phyloP scores from a whole-genome alignment of 768 basidiomycete species.

The Collybia mongolica region DNA sequence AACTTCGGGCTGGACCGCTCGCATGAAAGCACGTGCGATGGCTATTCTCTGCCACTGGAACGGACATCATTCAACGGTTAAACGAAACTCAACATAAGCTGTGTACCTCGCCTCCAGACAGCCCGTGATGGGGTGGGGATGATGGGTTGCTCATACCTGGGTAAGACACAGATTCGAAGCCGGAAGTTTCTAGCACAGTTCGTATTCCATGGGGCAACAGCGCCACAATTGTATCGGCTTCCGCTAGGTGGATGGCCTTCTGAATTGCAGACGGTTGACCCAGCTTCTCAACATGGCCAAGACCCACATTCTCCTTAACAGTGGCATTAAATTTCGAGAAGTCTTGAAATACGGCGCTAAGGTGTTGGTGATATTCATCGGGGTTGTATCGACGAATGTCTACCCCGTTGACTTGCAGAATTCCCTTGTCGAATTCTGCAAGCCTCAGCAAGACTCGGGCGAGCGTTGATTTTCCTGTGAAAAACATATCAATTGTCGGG shows the following conservation, averaged over 20 bases:
- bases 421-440: slow-evolving; percentile 70
- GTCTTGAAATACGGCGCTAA: slow-evolving; percentile 83
- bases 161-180: slow-evolving; percentile 53
- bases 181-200: slow-evolving; percentile 66
- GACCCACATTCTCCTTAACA: slow-evolving; percentile 81
- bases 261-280: slow-evolving; percentile 54
- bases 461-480: slow-evolving; percentile 83
- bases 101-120: slow-evolving; percentile 84
- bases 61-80: background rate
- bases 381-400: slow-evolving; percentile 68
- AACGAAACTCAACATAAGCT: background rate
- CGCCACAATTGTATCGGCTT: slow-evolving; percentile 64
- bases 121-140: slow-evolving; percentile 52
- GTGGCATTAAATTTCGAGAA: slow-evolving; percentile 81
- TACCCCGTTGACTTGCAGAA: slow-evolving; percentile 65
- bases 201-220: slow-evolving; percentile 70
- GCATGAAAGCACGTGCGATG: slow-evolving; percentile 85
- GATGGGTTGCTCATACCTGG: slow-evolving; percentile 31
- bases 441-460: slow-evolving; percentile 81
- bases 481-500: slow-evolving; percentile 9
- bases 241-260: slow-evolving; percentile 68
- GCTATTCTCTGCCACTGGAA: slow-evolving; percentile 84
- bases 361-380: slow-evolving; percentile 68
- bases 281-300: slow-evolving; percentile 71
- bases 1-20: slow-evolving; percentile 69